Base-by-base conservation (phyloP, 73 alveolate species). In the Stentor coeruleus region DNA sequence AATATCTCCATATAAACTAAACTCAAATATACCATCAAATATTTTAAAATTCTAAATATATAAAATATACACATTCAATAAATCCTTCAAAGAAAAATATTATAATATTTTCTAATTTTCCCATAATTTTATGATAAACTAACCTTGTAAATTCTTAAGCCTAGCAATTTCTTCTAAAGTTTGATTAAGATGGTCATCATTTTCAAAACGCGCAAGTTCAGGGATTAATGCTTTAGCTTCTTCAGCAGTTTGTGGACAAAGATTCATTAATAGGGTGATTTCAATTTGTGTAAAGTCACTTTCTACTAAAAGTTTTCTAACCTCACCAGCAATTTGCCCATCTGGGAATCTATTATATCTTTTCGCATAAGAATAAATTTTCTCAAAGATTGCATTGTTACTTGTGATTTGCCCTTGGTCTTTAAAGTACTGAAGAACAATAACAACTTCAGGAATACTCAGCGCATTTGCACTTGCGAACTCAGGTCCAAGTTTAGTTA, bases 311-410 rank as follows among this genome's bases (percentile, higher is more conserved):
- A 66, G 11, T 28, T 20, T 66, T 66, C 37, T 66, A 66, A 31
- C 79, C 33, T 66, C 40, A 2, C 37, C 79, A 66, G 79, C n/a
- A 11, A 66, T 31, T 31, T 66, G 79, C n/a, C n/a, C 37, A 66
- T 66, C 79, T 1, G 79, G 79, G 79, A 66, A 66, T 11, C 39
- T 20, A 66, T 66, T 31, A 66, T 26, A 66, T 66, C 79, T 66
- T 66, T 66, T 66, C 40, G 37, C 36, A 33, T 66, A 66, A 20
- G 36, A 20, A 66, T 20, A 66, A 20, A 66, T 66, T 33, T 66
- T 20, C 33, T 66, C 79, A 66, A 66, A 66, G 79, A 66, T 20
- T 11, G 79, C 26, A 66, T 66, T 66, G 14, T 66, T 20, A 14
- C 40, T 11, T 28, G 40, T 33, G n/a, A 33, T 33, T 20, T 66